A percentile compares a stretch with the other conserved stretches of the same genome.
These are phyloP conservation scores for Saprolegnia parasitica DNA, from an alignment of 352 stramenopile genomes.

Conservation along the genomic window DNA sequence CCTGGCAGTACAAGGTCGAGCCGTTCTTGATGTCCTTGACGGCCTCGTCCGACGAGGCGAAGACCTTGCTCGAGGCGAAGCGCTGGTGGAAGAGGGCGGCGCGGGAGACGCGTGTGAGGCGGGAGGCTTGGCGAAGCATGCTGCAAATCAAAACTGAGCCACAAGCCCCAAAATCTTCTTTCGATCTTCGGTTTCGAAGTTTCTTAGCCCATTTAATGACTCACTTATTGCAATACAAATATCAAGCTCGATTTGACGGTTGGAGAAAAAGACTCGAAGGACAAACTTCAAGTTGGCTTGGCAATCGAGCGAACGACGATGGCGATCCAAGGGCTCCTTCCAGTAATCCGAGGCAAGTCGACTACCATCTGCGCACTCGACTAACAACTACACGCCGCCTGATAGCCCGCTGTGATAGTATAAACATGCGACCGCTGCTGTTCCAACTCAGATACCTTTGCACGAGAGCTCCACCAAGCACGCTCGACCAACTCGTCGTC, in stretches of 20 bases:
- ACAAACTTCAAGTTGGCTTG: neutral
- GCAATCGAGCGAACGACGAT: neutral
- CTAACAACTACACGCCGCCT: too few relatives aligned
- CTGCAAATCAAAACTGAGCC: neutral
- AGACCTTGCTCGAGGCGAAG: constrained; percentile 51
- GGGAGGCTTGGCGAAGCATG: constrained; percentile 21
- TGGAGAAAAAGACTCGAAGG: neutral
- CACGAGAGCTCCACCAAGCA: too few relatives aligned
- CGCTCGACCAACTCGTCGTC: too few relatives aligned
- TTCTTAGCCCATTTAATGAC: neutral
- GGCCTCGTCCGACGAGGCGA: constrained; percentile 54
- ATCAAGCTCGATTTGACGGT: neutral
- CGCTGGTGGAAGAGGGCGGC: constrained; percentile 4
- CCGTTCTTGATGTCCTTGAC: constrained; percentile 70
- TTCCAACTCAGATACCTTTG: too few relatives aligned
- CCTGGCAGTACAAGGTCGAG: constrained; percentile 56
- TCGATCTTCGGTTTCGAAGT: constrained; percentile 1
- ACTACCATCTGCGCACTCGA: neutral
- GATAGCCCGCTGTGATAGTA: too few relatives aligned
- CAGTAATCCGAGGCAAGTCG: neutral
- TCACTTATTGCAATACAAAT: too few relatives aligned
- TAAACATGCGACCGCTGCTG: too few relatives aligned
- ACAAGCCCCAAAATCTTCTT: neutral
- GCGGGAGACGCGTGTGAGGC: constrained; percentile 10
- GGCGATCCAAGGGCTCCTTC: neutral